Percentiles rank a stretch among this genome's conserved stretches.
phyloP scores from a whole-genome alignment of 1,139 yeast genomes.

The Kazachstania sp. region DNA sequence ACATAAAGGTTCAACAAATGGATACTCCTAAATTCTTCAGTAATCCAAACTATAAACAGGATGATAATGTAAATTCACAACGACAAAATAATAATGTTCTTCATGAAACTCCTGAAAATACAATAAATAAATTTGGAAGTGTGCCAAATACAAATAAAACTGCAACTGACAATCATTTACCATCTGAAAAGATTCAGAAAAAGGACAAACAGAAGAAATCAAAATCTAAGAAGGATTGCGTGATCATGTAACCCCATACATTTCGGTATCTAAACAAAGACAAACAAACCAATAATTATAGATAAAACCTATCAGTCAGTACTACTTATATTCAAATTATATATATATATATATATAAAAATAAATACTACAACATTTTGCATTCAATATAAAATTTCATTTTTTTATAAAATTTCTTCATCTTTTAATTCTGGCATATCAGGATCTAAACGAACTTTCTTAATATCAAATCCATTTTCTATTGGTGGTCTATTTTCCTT shows the following conservation, averaged over 20 bases:
- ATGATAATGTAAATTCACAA: background rate
- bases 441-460: constrained; percentile 1
- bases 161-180: no score
- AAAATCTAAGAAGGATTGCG: background rate
- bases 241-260: background rate
- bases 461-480: background rate
- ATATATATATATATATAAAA: background rate
- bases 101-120: background rate
- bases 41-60: background rate
- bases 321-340: background rate
- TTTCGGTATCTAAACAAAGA: background rate
- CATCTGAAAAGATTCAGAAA: background rate
- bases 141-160: no score
- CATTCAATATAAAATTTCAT: background rate
- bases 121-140: background rate
- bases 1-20: constrained; percentile 1
- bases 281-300: background rate
- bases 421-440: background rate
- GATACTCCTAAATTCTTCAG: constrained; percentile 3
- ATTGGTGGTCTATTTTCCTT: background rate
- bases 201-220: background rate
- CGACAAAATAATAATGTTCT: background rate
- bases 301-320: no score
- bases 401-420: background rate
- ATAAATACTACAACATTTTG: background rate